phyloP scores from a whole-genome alignment of 2,329 filamentous ascomycete species.

The Cladosporium cucumerinum region DNA sequence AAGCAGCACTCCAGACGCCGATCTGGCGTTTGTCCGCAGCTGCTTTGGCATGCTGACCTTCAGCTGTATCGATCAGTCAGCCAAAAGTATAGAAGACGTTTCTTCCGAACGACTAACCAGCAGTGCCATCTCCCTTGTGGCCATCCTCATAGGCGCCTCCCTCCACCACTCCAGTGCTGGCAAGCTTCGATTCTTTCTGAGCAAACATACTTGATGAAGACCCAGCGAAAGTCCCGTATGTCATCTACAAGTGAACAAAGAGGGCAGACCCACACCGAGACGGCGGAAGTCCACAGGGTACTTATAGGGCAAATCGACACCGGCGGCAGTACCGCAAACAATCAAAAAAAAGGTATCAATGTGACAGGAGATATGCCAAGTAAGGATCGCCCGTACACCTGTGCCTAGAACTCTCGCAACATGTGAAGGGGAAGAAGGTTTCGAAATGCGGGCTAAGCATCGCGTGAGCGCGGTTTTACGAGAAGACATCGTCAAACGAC shows the following conservation, averaged over 20 bases:
- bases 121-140: background rate
- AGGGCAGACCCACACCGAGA: conserved; percentile 3
- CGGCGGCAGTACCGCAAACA: background rate
- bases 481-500: background rate
- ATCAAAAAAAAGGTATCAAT: background rate
- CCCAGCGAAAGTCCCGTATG: conserved; percentile 12
- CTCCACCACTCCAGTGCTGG: background rate
- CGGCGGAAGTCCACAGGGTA: background rate
- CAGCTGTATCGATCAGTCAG: background rate
- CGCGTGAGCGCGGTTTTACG: conserved; percentile 8
- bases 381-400: background rate
- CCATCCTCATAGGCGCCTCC: background rate
- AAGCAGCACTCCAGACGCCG: conserved; percentile 53
- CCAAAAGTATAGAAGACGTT: background rate
- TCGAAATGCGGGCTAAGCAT: conserved; percentile 10
- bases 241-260: background rate
- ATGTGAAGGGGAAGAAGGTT: background rate
- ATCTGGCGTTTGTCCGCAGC: conserved; percentile 42
- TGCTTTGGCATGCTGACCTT: conserved; percentile 14
- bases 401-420: background rate
- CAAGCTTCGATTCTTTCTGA: conserved; percentile 1
- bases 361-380: background rate
- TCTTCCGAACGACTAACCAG: conserved; percentile 1
- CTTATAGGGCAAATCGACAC: background rate
- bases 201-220: conserved; percentile 4